These are phyloP conservation scores for Debaryomycetaceae sp. DNA, from an alignment of 1,139 yeast species.

Conservation along the genomic window DNA sequence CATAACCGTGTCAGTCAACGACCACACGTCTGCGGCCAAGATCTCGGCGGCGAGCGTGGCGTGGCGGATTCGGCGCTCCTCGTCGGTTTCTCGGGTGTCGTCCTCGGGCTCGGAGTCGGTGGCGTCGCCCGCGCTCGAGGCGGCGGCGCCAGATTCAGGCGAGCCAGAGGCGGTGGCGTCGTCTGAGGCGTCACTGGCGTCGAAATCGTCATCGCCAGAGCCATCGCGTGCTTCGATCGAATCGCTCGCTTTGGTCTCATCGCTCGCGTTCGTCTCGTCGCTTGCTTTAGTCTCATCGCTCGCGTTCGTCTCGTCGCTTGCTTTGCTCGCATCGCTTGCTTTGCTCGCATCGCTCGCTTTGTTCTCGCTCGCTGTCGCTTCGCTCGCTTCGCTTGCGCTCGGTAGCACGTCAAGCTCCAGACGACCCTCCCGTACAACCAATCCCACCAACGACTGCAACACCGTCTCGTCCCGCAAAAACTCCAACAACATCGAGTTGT, in stretches of 20 bases:
- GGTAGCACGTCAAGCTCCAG: too few species aligned
- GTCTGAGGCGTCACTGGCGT: conserved; percentile 12
- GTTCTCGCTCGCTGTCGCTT: conserved; percentile 1
- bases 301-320: conserved; percentile 21
- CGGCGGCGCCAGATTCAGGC: conserved; percentile 8
- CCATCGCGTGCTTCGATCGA: conserved; percentile 9
- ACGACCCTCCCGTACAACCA: conserved; percentile 50
- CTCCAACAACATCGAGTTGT: conserved; percentile 77
- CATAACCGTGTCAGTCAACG: conserved; percentile 86
- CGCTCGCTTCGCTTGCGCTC: not conserved
- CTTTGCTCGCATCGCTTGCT: conserved; percentile 11
- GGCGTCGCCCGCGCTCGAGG: conserved; percentile 14
- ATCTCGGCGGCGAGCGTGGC: conserved; percentile 91
- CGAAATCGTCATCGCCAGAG: conserved; percentile 14
- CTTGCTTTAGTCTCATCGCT: conserved; percentile 24
- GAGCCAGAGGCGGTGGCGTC: conserved; percentile 11
- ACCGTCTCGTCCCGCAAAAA: conserved; percentile 74
- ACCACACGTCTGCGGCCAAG: conserved; percentile 90
- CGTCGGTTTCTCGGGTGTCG: conserved; percentile 33
- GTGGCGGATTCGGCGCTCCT: conserved; percentile 58
- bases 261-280: conserved; percentile 17
- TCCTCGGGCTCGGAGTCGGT: conserved; percentile 20
- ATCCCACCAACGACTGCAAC: conserved; percentile 59
- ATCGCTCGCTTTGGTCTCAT: conserved; percentile 10
- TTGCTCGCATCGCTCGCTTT: conserved; percentile 1